phyloP scores from a whole-genome alignment of 192 early-diverging fungal genomes.

The Bifiguratus adelaidae region DNA sequence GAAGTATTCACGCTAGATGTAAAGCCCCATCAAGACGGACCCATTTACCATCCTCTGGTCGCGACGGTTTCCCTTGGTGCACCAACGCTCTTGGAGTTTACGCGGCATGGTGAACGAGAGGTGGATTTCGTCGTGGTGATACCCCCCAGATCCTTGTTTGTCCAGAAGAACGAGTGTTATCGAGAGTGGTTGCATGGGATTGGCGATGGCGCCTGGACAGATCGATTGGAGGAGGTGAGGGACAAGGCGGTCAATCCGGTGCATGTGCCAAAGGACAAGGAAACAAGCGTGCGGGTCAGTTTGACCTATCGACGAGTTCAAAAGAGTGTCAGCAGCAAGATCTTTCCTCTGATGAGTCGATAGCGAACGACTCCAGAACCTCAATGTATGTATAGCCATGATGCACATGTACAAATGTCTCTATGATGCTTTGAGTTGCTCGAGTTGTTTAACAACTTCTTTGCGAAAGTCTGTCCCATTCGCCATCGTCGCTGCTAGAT shows the following conservation, averaged over 20 bases:
- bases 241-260: background rate
- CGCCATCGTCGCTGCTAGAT: no score
- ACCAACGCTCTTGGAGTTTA: slow-evolving; percentile 34
- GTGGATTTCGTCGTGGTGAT: slow-evolving; percentile 30
- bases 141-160: slow-evolving; percentile 27
- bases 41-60: slow-evolving; percentile 35
- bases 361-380: no score
- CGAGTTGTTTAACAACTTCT: no score
- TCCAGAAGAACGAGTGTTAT: slow-evolving; percentile 27
- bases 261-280: background rate
- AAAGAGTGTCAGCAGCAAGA: background rate
- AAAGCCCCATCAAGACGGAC: slow-evolving; percentile 37
- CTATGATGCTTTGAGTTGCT: no score
- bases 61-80: slow-evolving; percentile 33
- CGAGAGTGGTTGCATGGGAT: slow-evolving; percentile 33
- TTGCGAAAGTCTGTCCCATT: no score
- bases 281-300: background rate
- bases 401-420: no score
- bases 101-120: slow-evolving; percentile 2
- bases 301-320: slow-evolving; percentile 9
- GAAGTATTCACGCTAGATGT: no score
- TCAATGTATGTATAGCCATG: no score
- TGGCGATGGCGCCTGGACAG: slow-evolving; percentile 10
- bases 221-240: slow-evolving; percentile 16
- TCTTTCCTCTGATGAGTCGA: no score